phyloP scores from a whole-genome alignment of 78 protist genomes.

The Creolimax fragrantissima region DNA sequence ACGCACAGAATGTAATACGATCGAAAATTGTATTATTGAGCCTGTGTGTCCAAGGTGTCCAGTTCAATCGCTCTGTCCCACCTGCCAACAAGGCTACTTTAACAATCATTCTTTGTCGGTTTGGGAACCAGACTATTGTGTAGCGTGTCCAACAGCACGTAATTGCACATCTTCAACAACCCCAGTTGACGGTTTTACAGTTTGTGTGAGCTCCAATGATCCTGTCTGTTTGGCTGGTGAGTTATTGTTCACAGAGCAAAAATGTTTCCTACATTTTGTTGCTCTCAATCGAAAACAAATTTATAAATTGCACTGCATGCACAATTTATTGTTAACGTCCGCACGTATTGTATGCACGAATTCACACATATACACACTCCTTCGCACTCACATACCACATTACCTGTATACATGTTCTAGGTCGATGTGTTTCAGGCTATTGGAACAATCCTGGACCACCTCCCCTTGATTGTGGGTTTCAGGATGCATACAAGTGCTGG shows the following conservation, averaged over 20 bases:
- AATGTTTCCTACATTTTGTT: too few species aligned
- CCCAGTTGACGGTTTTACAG: background rate
- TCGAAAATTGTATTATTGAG: background rate
- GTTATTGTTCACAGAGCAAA: too few species aligned
- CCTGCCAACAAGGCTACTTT: background rate
- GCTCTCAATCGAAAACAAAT: too few species aligned
- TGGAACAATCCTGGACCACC: constrained; percentile 24
- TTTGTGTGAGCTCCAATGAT: background rate
- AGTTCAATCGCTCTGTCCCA: background rate
- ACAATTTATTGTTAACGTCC: too few species aligned
- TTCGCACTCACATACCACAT: too few species aligned
- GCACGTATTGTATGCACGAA: too few species aligned
- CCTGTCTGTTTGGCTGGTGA: constrained; percentile 6
- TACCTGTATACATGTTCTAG: too few species aligned
- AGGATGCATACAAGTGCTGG: constrained; percentile 23
- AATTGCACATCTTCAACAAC: too few species aligned
- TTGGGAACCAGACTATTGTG: background rate
- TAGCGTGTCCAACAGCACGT: background rate
- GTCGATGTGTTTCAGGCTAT: constrained; percentile 1
- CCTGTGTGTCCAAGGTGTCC: background rate
- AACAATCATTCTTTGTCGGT: background rate
- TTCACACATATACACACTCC: too few species aligned
- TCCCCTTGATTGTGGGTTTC: constrained; percentile 3
- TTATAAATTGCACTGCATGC: too few species aligned
- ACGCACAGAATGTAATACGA: background rate